Evolutionary conservation across 345 rosid genomes (phyloP).

Genomic region (Geranium rotundifolium): DNA sequence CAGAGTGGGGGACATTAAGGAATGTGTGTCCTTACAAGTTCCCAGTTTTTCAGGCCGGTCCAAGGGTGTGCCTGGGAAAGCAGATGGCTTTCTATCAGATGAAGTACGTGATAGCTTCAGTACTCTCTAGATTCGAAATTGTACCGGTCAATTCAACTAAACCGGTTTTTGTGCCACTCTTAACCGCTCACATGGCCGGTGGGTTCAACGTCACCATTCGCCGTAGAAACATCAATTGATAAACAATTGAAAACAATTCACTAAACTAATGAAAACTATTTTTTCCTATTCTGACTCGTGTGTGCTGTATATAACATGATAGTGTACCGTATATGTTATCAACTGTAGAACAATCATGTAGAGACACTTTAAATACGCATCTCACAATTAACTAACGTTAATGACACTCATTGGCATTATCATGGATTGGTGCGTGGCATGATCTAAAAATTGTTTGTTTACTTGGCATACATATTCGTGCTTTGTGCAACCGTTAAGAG

Average conservation of each 20-base stretch:
- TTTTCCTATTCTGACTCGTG: not conserved
- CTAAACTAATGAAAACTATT: not conserved
- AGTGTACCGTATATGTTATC: not conserved
- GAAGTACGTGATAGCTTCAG: constrained; percentile 34
- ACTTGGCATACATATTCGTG: not conserved
- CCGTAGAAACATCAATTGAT: constrained; percentile 5
- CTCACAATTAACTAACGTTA: not conserved
- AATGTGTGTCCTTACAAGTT: constrained; percentile 30
- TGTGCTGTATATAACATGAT: not conserved
- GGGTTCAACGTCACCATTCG: constrained; percentile 22
- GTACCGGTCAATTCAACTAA: constrained; percentile 11
- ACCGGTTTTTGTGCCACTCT: constrained; percentile 33
- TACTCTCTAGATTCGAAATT: constrained; percentile 17
- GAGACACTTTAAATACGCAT: not conserved
- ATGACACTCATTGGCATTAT: not conserved
- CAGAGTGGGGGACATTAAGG: constrained; percentile 20
- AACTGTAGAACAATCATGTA: not conserved
- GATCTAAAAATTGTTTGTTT: not conserved
- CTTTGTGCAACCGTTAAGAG: too few relatives aligned
- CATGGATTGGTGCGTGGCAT: not conserved
- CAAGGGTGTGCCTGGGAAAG: constrained; percentile 39
- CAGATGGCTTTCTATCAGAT: constrained; percentile 39
- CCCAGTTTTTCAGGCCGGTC: constrained; percentile 40
- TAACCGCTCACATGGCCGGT: constrained; percentile 45
- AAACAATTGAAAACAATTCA: not conserved